Percentiles rank a stretch among this genome's conserved stretches.
Conservation (phyloP, 768 basidiomycete genomes). For the Suillus hirtellus region DNA sequence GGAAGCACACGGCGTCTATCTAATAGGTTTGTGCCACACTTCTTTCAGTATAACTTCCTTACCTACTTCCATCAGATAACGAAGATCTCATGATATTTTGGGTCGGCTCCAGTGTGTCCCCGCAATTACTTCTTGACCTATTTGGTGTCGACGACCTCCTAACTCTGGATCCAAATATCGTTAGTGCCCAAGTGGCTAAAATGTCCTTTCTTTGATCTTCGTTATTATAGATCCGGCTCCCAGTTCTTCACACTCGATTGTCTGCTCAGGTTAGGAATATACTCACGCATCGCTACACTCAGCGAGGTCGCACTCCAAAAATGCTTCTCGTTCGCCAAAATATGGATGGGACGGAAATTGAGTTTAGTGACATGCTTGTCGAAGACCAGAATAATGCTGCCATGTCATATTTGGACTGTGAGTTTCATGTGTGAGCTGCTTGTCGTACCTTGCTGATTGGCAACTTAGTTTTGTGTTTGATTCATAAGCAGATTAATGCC, state of each 20-base stretch:
- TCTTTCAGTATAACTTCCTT: slow-evolving; percentile 6
- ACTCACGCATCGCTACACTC: slow-evolving; percentile 61
- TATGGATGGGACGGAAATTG: slow-evolving; percentile 88
- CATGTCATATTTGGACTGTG: slow-evolving; percentile 89
- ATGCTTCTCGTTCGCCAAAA: slow-evolving; percentile 87
- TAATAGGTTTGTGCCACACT: slow-evolving; percentile 63
- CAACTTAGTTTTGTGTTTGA: slow-evolving; percentile 31
- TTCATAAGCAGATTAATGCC: slow-evolving; percentile 34
- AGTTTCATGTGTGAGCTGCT: slow-evolving; percentile 27
- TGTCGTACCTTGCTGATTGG: not conserved
- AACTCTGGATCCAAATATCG: slow-evolving; percentile 67
- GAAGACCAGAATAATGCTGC: slow-evolving; percentile 98
- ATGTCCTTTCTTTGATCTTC: slow-evolving; percentile 8
- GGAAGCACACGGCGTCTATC: slow-evolving; percentile 89
- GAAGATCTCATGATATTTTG: slow-evolving; percentile 87
- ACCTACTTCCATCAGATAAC: slow-evolving; percentile 59
- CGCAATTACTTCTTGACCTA: slow-evolving; percentile 78
- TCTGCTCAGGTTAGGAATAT: slow-evolving; percentile 88
- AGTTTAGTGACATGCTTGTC: slow-evolving; percentile 95
- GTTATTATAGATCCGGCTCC: slow-evolving; percentile 60
- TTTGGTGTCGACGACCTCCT: slow-evolving; percentile 83
- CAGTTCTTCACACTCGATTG: slow-evolving; percentile 67
- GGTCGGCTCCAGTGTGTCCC: slow-evolving; percentile 82
- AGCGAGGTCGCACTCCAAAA: slow-evolving; percentile 56
- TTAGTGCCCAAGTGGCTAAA: slow-evolving; percentile 34